phyloP scores from a whole-genome alignment of 2,329 filamentous ascomycete species.

The Biscogniauxia marginata region DNA sequence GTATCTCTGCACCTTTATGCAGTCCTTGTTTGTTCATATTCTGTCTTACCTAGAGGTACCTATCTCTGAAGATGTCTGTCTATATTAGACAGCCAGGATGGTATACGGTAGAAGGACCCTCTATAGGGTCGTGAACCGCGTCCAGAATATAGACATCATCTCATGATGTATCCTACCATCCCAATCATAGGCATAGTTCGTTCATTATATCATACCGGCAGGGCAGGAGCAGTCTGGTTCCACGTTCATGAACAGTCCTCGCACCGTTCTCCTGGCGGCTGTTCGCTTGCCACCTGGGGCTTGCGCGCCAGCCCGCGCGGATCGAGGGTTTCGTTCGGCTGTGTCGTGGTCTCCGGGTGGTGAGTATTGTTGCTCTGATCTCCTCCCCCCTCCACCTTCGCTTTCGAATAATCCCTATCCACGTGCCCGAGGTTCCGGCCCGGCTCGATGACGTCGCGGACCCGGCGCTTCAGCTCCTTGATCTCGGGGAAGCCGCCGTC shows the following conservation, averaged over 20 bases:
- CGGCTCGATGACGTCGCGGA: slow-evolving; percentile 81
- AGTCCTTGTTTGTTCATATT: neutral
- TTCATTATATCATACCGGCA: neutral
- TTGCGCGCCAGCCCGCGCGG: neutral
- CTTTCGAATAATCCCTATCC: slow-evolving; percentile 50
- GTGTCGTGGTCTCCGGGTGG: slow-evolving; percentile 4
- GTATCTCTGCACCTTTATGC: slow-evolving; percentile 5
- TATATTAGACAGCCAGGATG: neutral
- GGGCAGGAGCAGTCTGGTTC: neutral
- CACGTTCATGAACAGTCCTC: slow-evolving; percentile 32
- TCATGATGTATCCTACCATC: neutral
- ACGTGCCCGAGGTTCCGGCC: slow-evolving; percentile 78
- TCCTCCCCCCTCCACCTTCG: slow-evolving; percentile 2
- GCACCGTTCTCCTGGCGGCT: slow-evolving; percentile 26
- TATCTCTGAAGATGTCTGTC: neutral
- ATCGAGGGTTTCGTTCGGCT: neutral
- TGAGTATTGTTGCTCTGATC: no score
- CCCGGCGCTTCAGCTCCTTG: slow-evolving; percentile 82
- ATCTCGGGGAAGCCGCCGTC: slow-evolving; percentile 93
- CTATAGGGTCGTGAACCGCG: neutral
- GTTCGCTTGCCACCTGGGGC: neutral
- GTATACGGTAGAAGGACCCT: slow-evolving; percentile 1
- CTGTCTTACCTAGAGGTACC: slow-evolving; percentile 25
- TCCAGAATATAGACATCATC: neutral
- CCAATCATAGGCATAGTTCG: neutral